A percentile compares a stretch with the other conserved stretches of the same genome.
phyloP scores from a whole-genome alignment of 257 asterid genomes.

The Dorcoceras hygrometricum region DNA sequence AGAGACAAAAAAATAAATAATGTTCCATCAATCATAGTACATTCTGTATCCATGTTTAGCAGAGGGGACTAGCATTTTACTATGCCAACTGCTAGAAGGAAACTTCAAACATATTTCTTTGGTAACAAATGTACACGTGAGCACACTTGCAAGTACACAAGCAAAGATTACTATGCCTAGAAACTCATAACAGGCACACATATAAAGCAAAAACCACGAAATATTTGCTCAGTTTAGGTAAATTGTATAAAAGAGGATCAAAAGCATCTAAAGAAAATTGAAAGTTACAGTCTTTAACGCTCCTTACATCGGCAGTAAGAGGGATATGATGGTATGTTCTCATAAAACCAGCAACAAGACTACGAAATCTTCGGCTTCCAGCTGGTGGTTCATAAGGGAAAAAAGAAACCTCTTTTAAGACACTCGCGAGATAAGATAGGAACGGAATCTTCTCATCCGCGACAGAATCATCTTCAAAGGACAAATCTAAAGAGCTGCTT shows the following conservation, averaged over 20 bases:
- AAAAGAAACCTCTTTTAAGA: conserved; percentile 67
- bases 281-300: not conserved
- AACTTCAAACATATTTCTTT: no score
- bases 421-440: conserved; percentile 91
- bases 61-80: no score
- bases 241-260: conserved; percentile 1
- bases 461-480: conserved; percentile 90
- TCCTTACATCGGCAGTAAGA: conserved; percentile 83
- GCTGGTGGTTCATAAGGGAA: conserved; percentile 95
- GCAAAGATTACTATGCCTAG: no score
- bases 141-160: no score
- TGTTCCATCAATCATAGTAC: no score
- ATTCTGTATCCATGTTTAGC: no score
- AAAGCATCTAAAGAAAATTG: conserved; percentile 12
- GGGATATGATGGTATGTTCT: conserved; percentile 92
- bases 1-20: no score
- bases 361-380: conserved; percentile 87
- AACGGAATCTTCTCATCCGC: conserved; percentile 99
- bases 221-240: not conserved
- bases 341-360: conserved; percentile 82
- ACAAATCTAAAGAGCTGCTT: conserved; percentile 91
- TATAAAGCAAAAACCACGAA: conserved; percentile 2
- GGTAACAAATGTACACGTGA: no score
- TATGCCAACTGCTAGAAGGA: no score
- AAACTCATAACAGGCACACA: no score